Evolutionary conservation across 2,329 filamentous ascomycete genomes (phyloP).

Genomic region (Thelonectria blattea): DNA sequence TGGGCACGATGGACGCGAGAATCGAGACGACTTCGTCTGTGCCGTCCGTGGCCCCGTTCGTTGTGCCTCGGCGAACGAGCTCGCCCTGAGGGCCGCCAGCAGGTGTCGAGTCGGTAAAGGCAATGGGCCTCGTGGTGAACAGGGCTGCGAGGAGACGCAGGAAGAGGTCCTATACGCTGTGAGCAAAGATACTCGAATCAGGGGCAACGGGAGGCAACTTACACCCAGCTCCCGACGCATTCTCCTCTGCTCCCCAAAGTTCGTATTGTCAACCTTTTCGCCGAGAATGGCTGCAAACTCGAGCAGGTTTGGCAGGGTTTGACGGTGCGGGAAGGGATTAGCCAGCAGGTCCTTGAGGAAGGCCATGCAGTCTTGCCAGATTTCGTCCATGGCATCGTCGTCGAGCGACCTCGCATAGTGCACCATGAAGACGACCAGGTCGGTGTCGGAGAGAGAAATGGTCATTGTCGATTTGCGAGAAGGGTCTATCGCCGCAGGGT

Average conservation of each 20-base stretch:
- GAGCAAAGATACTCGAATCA: constrained; percentile 28
- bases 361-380: constrained; percentile 92
- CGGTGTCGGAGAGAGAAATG: constrained; percentile 80
- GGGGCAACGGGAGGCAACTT: constrained; percentile 46
- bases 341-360: constrained; percentile 89
- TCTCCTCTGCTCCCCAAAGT: constrained; percentile 90
- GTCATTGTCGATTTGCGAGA: constrained; percentile 87
- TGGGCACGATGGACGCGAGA: constrained; percentile 78
- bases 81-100: constrained; percentile 43
- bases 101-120: constrained; percentile 63
- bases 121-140: constrained; percentile 86
- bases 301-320: constrained; percentile 83
- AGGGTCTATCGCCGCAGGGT: constrained; percentile 78
- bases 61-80: constrained; percentile 46
- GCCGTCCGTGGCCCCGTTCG: constrained; percentile 50
- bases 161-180: constrained; percentile 75
- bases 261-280: constrained; percentile 96
- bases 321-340: constrained; percentile 93
- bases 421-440: constrained; percentile 86
- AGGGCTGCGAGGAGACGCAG: constrained; percentile 87
- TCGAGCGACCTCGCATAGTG: constrained; percentile 90
- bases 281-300: constrained; percentile 90
- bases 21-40: constrained; percentile 81
- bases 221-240: constrained; percentile 91
- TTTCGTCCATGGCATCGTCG: constrained; percentile 97